phyloP scores from a whole-genome alignment of 768 basidiomycete genomes.

The Paxillus ammoniavirescens region DNA sequence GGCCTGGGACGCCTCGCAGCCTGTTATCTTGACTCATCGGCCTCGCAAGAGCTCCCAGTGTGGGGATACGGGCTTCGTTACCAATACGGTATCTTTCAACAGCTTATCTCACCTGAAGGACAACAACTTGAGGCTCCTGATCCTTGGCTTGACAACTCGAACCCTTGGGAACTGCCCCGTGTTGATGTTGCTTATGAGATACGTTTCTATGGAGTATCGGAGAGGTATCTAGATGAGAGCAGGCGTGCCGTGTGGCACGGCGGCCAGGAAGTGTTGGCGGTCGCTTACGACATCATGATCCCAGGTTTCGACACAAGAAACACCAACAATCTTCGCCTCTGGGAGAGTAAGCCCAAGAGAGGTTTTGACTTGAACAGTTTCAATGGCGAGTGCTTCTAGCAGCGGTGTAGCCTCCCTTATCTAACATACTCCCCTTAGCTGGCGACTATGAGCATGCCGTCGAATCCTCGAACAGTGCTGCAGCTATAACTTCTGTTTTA shows the following conservation, averaged over 20 bases:
- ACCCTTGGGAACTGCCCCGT: slow-evolving; percentile 87
- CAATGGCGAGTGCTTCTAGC: slow-evolving; percentile 58
- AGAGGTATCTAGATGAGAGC: slow-evolving; percentile 57
- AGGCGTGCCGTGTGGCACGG: slow-evolving; percentile 76
- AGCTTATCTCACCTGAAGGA: slow-evolving; percentile 82
- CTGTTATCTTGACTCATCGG: slow-evolving; percentile 93
- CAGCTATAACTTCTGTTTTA: slow-evolving; percentile 90
- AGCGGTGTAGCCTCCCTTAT: background rate
- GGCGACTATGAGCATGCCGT: slow-evolving; percentile 93
- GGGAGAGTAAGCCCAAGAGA: slow-evolving; percentile 84
- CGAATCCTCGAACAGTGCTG: slow-evolving; percentile 84
- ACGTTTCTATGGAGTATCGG: slow-evolving; percentile 85
- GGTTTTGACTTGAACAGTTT: slow-evolving; percentile 94
- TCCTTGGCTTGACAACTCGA: slow-evolving; percentile 86
- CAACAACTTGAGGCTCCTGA: slow-evolving; percentile 89
- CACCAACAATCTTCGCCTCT: slow-evolving; percentile 85
- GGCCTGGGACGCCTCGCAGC: slow-evolving; percentile 95
- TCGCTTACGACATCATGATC: slow-evolving; percentile 94
- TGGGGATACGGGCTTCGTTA: slow-evolving; percentile 96
- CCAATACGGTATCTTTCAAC: slow-evolving; percentile 96
- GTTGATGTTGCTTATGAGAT: slow-evolving; percentile 84
- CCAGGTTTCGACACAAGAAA: slow-evolving; percentile 79
- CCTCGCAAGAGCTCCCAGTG: slow-evolving; percentile 85
- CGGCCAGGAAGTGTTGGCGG: slow-evolving; percentile 90
- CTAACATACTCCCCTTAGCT: slow-evolving; percentile 42